A percentile compares a stretch with the other conserved stretches of the same genome.
phyloP scores from a whole-genome alignment of 306 rosid genomes.

The Sechiopsis laciniata region DNA sequence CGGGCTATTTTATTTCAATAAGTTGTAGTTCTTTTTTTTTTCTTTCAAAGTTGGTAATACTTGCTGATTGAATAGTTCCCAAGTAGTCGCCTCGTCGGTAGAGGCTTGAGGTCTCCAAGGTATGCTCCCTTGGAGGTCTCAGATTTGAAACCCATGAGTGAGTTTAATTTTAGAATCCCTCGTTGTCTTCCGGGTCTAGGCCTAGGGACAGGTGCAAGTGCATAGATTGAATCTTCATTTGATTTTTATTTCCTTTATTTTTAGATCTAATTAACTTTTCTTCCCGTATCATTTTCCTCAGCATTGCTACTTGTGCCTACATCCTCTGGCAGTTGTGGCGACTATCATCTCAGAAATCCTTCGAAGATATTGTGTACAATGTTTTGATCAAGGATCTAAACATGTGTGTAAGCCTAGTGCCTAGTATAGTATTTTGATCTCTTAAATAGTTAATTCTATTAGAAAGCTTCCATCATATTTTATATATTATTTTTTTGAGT shows the following conservation, averaged over 20 bases:
- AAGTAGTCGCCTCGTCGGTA: no score
- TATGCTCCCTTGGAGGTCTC: no score
- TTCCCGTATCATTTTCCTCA: conserved; percentile 29
- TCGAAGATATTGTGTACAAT: conserved; percentile 54
- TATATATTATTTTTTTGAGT: neutral
- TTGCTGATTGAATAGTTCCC: neutral
- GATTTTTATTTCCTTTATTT: neutral
- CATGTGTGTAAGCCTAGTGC: conserved; percentile 41
- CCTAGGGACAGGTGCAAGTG: no score
- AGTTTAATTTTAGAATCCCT: no score
- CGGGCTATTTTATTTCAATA: neutral
- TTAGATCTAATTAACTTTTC: conserved; percentile 8
- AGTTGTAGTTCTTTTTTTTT: neutral
- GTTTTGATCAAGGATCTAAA: conserved; percentile 50
- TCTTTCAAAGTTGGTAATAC: neutral
- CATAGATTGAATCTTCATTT: neutral
- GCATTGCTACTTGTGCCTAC: conserved; percentile 57
- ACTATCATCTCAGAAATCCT: conserved; percentile 63
- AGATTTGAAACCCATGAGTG: no score
- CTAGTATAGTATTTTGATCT: neutral
- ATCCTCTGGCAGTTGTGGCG: conserved; percentile 55
- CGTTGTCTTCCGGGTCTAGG: no score
- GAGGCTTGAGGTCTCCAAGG: no score
- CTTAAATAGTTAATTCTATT: neutral
- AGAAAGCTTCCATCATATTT: conserved; percentile 1